Evolutionary conservation across 73 alveolate species (phyloP), one percentile per base, ranked within the genome.

Genomic region (Paramecium tetraurelia): DNA sequence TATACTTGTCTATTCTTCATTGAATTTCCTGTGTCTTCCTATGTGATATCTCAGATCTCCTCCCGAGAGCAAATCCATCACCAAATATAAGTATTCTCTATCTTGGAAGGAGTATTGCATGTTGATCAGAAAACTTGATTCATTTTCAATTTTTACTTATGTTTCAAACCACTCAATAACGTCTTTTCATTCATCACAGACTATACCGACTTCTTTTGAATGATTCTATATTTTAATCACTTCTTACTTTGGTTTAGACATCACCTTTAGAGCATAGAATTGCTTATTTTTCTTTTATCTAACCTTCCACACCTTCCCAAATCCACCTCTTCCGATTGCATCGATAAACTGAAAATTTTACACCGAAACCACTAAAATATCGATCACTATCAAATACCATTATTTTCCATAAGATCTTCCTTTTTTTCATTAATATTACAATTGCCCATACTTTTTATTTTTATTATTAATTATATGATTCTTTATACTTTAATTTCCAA

Each of bases 11-110:
- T 94, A 89, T 76, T 95, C 98, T 95, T 98, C 99, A 20, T 95
- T 96, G 77, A 98, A 98, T 85, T 95, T 96, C 92, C 96, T 93
- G 36, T 94, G 95, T 41, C 92, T 86, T 18, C 98, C 96, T 6
- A 98, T 93, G 76, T 98, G 99, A 90, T 92, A 98, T 86, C 99
- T 93, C 35, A 98, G 92, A 85, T 98, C 99, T 1, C 99, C 99
- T 20, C 99, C 99, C 12, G 97, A 92, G 76, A 98, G 69, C 41
- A 96, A 90, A 76, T 98, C 99, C 95, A 96, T 93, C 24, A 98
- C 97, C 59, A 98, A 85, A 93, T 98, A 98, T 75, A 97, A 93
- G 92, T 96, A 92, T 46, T 95, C 98, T 87, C 98, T 85, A 86
- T 98, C 99, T 93, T 97, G 98, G 69, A 98, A 98, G 3, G 99